A percentile compares a stretch with the other conserved stretches of the same genome.
Conservation (phyloP, 352 stramenopile genomes). For the Phytophthora vignae region DNA sequence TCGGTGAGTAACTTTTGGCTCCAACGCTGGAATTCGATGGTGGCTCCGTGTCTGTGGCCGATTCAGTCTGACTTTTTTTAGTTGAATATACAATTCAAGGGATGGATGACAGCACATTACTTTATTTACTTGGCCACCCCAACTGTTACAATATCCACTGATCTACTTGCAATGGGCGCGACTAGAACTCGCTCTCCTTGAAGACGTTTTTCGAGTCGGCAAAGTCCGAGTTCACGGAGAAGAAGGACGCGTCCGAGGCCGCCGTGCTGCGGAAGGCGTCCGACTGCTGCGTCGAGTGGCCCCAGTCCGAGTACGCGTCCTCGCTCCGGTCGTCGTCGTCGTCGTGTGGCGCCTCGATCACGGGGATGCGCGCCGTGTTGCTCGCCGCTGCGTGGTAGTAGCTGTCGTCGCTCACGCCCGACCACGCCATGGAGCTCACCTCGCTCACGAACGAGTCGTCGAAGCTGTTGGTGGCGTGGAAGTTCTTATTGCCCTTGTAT, state of each 20-base stretch:
- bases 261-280: conserved; percentile 37
- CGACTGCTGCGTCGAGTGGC: conserved; percentile 33
- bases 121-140: conserved; percentile 39
- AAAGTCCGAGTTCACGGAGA: conserved; percentile 52
- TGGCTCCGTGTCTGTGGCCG: background rate
- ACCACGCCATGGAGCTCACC: conserved; percentile 43
- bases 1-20: conserved; percentile 7
- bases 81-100: no score
- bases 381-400: conserved; percentile 37
- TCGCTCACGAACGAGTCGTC: conserved; percentile 42
- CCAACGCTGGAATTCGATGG: background rate
- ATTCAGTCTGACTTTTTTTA: background rate
- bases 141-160: conserved; percentile 43
- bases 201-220: conserved; percentile 26
- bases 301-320: conserved; percentile 38
- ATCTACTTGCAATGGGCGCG: conserved; percentile 31
- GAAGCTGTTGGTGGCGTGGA: conserved; percentile 26
- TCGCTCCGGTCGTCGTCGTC: conserved; percentile 38
- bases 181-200: conserved; percentile 49
- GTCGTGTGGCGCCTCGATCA: conserved; percentile 35
- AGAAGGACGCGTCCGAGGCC: conserved; percentile 44
- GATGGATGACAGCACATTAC: conserved; percentile 36
- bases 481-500: conserved; percentile 16
- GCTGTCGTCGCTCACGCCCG: conserved; percentile 37
- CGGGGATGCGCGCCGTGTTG: conserved; percentile 37